Evolutionary conservation across 345 rosid species (phyloP), one percentile per base, ranked within the genome.

Genomic region (Clarkia xantiana): DNA sequence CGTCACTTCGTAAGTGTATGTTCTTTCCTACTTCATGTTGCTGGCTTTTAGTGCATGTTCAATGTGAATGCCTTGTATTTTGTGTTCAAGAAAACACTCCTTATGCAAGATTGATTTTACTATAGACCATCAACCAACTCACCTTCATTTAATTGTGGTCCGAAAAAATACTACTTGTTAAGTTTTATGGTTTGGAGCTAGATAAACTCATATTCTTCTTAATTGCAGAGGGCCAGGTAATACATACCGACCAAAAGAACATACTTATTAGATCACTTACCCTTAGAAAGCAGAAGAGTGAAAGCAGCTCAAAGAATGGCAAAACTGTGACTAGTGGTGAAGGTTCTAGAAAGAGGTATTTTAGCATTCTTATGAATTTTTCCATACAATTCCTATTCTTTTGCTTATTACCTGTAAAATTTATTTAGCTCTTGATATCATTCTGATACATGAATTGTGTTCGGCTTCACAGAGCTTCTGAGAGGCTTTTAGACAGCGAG

Each of bases 181-280:
- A n/a, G n/a, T n/a, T 20, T 46, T 8, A 48, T 40, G 39, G 47
- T 43, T 40, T 41, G 20, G 16, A 38, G 19, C 23, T 34, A 54
- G 45, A 51, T 62, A 46, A 36, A 43, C 8, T 47, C 20, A 19
- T 42, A 43, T 41, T 55, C 53, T 20, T 43, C 57, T 62, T 25
- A 50, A 57, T 38, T 67, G 14, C 82, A 83, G 97, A 73, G 62
- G 73, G 67, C 43, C 97, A 86, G 64, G 64, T 57, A 56, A 83
- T 90, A 71, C 79, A 74, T 70, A 90, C 97, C 36, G 79, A 90
- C 63, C 95, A 77, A 75, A 79, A 81, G 55, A 90, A 90, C 65
- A 90, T 86, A 67, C 61, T 90, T 56, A 86, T 90, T 55, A 76
- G 97, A 71, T 79, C 97, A 0, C 97, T 90, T 49, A 67, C 71